Percentiles rank a stretch among this genome's conserved stretches.
Evolutionary conservation across 192 early-diverging fungal species (phyloP).

Genomic region (Coemansia umbellata): DNA sequence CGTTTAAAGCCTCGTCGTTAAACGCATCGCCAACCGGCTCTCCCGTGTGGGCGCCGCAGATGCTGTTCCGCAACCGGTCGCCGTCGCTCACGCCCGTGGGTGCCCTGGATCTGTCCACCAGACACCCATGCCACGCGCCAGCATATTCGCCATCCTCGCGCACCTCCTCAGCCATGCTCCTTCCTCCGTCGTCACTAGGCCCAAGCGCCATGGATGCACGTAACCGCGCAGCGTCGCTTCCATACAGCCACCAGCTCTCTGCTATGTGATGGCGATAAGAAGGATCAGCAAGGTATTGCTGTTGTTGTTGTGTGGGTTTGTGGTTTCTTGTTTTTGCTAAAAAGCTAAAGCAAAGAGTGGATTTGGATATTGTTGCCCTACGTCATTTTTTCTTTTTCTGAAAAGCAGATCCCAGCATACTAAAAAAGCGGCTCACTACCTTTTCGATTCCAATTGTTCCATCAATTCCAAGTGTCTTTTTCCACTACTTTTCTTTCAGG

Average conservation of each 20-base stretch:
- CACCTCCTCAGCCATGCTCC: slow-evolving; percentile 17
- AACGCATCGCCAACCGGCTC: slow-evolving; percentile 21
- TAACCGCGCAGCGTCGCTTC: slow-evolving; percentile 35
- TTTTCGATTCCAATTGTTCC: no score
- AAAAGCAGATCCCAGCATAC: no score
- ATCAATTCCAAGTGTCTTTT: no score
- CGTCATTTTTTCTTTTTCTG: no score
- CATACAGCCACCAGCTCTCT: slow-evolving; percentile 39
- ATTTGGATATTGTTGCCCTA: no score
- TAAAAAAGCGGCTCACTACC: no score
- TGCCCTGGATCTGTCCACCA: slow-evolving; percentile 37
- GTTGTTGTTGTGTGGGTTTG: background rate
- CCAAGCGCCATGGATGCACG: slow-evolving; percentile 32
- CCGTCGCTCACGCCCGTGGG: slow-evolving; percentile 45
- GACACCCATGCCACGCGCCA: slow-evolving; percentile 41
- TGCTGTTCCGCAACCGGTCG: slow-evolving; percentile 33
- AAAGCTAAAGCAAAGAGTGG: no score
- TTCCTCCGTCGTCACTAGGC: slow-evolving; percentile 29
- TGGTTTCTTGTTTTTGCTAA: no score
- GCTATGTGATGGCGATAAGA: no score
- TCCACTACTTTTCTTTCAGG: no score
- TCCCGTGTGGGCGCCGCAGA: slow-evolving; percentile 22
- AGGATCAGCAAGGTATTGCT: no score
- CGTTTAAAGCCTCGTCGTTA: slow-evolving; percentile 12
- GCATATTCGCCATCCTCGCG: slow-evolving; percentile 37